A percentile compares a stretch with the other conserved stretches of the same genome.
phyloP scores from a whole-genome alignment of 176 grass and related monocot species.

The Carex littledalei region DNA sequence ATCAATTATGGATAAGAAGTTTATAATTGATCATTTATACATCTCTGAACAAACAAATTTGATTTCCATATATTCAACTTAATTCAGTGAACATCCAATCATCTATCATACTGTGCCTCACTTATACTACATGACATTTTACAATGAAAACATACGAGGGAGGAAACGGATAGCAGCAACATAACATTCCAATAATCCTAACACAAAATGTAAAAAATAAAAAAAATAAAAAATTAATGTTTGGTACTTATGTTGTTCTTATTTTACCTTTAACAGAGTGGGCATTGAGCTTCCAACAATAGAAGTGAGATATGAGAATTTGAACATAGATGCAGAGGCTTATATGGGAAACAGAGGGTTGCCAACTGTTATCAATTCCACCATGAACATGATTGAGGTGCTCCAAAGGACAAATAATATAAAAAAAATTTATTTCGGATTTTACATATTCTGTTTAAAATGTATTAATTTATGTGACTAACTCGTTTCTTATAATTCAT shows the following conservation, averaged over 20 bases:
- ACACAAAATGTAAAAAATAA: background rate
- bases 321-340: constrained; percentile 24
- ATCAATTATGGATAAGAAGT: too few relatives aligned
- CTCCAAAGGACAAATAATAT: background rate
- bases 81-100: background rate
- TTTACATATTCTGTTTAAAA: background rate
- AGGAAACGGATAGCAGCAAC: background rate
- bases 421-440: background rate
- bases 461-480: background rate
- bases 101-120: background rate
- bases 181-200: background rate
- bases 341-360: constrained; percentile 22
- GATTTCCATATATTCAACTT: background rate
- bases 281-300: constrained; percentile 30
- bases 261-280: constrained; percentile 11
- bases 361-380: constrained; percentile 19
- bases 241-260: background rate
- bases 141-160: background rate
- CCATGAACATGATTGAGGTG: constrained; percentile 28
- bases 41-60: background rate
- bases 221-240: background rate
- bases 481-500: constrained; percentile 1
- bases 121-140: background rate
- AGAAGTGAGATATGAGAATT: constrained; percentile 28
- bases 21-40: too few relatives aligned